Percentiles rank a stretch among this genome's conserved stretches.
phyloP scores from a whole-genome alignment of 164 flowering plant species.

The Berberis vulgaris region DNA sequence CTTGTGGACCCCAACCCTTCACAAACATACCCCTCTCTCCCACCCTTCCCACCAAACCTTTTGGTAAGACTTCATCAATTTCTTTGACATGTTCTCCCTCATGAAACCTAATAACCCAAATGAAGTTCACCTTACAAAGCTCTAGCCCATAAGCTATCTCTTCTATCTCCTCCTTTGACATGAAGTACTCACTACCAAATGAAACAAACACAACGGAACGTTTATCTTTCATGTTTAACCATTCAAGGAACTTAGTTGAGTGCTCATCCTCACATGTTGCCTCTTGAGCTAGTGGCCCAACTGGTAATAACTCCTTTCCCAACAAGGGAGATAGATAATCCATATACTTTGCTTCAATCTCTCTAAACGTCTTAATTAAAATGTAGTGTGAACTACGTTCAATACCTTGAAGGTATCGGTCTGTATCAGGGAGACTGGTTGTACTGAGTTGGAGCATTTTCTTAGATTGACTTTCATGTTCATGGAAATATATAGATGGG shows the following conservation, averaged over 20 bases:
- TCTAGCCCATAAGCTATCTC: constrained; percentile 29
- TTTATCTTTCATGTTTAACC: constrained; percentile 19
- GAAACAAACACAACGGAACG: constrained; percentile 2
- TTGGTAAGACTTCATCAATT: constrained; percentile 19
- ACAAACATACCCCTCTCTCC: constrained; percentile 23
- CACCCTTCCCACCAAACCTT: constrained; percentile 19
- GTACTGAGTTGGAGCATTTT: neutral
- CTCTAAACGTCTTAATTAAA: constrained; percentile 20
- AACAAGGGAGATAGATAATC: constrained; percentile 4
- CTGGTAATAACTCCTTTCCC: constrained; percentile 15
- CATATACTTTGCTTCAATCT: constrained; percentile 26
- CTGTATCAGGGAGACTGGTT: neutral
- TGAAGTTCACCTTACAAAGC: constrained; percentile 21
- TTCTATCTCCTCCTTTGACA: constrained; percentile 19
- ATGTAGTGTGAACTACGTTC: constrained; percentile 4
- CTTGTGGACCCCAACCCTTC: constrained; percentile 28
- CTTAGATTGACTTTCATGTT: neutral
- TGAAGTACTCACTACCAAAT: constrained; percentile 26
- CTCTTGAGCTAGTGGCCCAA: constrained; percentile 29
- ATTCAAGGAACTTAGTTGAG: constrained; percentile 3
- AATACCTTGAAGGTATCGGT: neutral
- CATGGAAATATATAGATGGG: neutral
- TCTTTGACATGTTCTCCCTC: constrained; percentile 6
- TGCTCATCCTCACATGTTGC: neutral
- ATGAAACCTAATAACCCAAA: constrained; percentile 29